Evolutionary conservation across 352 stramenopile genomes (phyloP).

Genomic region (Pythium diclinum): DNA sequence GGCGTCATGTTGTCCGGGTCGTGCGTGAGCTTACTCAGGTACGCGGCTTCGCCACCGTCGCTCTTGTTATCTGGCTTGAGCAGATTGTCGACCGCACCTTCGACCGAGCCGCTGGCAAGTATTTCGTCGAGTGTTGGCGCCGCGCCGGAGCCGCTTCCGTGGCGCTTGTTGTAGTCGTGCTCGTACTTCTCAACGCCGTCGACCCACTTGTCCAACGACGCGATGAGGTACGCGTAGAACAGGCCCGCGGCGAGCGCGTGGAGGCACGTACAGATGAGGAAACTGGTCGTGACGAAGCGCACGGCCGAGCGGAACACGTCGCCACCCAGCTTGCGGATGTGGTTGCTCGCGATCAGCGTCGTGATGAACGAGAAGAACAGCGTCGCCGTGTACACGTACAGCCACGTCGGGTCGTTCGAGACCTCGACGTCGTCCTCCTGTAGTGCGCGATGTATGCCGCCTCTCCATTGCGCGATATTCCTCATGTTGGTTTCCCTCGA

Average conservation of each 20-base stretch:
- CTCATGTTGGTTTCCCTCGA: neutral
- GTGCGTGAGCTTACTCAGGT: conserved; percentile 60
- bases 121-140: conserved; percentile 14
- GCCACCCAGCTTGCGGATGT: conserved; percentile 60
- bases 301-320: conserved; percentile 70
- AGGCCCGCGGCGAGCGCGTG: conserved; percentile 46
- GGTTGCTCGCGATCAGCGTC: conserved; percentile 52
- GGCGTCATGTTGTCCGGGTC: conserved; percentile 36
- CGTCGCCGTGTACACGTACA: conserved; percentile 55
- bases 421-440: conserved; percentile 1
- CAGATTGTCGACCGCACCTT: conserved; percentile 28
- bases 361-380: conserved; percentile 57
- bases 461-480: neutral
- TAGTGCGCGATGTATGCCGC: conserved; percentile 8
- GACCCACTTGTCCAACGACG: conserved; percentile 32
- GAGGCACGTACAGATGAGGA: conserved; percentile 51
- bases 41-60: conserved; percentile 56
- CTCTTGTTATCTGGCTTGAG: conserved; percentile 40
- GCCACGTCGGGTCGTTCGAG: conserved; percentile 41
- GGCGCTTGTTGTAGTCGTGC: conserved; percentile 13
- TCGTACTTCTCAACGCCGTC: conserved; percentile 24
- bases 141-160: conserved; percentile 11
- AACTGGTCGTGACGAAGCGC: conserved; percentile 64
- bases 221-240: conserved; percentile 61
- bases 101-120: conserved; percentile 22